phyloP scores from a whole-genome alignment of 345 rosid species.

The Eucalyptus regnans region DNA sequence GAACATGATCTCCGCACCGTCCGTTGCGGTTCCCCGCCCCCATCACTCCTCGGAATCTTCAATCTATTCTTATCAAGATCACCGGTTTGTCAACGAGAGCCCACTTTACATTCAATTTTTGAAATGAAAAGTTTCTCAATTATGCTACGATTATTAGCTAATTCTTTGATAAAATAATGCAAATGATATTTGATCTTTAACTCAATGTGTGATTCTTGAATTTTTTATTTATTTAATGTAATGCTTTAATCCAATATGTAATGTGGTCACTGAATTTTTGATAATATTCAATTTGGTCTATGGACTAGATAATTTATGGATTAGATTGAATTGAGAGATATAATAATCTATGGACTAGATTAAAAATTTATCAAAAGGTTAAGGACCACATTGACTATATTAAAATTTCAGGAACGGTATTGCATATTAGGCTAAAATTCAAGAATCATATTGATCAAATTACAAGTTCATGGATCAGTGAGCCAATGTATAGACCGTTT shows the following conservation, averaged over 20 bases:
- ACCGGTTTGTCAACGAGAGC: background rate
- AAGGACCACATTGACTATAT: background rate
- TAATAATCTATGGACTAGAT: background rate
- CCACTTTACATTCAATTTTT: background rate
- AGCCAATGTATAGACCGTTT: background rate
- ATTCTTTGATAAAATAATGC: background rate
- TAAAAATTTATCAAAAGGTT: background rate
- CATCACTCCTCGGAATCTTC: background rate
- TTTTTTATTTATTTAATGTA: background rate
- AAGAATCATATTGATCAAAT: background rate
- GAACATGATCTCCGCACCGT: background rate
- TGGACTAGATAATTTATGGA: background rate
- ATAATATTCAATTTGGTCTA: background rate
- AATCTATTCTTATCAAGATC: background rate
- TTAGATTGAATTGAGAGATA: background rate
- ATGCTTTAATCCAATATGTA: background rate
- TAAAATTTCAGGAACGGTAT: fast-evolving
- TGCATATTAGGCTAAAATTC: fast-evolving
- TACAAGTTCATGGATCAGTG: background rate
- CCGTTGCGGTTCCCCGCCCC: background rate
- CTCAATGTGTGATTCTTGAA: fast-evolving
- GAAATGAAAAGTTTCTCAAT: background rate
- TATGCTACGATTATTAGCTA: background rate
- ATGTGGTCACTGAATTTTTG: background rate
- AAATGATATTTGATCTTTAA: background rate